Evolutionary conservation across 306 rosid genomes (phyloP), one percentile per base, ranked within the genome.

Genomic region (Abrus pulchellus): DNA sequence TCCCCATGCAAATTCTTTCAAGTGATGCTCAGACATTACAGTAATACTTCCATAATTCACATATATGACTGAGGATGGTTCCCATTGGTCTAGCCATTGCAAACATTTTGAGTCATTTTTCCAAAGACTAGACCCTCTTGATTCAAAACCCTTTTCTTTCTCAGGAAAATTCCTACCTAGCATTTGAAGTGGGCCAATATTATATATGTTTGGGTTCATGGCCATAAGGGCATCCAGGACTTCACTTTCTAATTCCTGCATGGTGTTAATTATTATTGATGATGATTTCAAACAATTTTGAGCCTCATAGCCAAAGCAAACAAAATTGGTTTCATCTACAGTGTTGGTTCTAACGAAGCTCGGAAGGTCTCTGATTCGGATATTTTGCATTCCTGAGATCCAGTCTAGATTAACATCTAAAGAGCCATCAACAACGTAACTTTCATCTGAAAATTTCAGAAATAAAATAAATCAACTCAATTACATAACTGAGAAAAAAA

Each of bases 1-100:
- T 20, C 80, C 80, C 71, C 72, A 62, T 2, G 80, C 80, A 76
- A 62, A 76, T 27, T 76, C 80, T 9, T 33, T 62, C 13, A 76
- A 33, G 6, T 76, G 80, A 2, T 62, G 7, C 3, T 50, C 1
- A 5, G 43, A 9, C 73, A 76, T 63, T 1, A 76, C 72, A 75
- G 59, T 45, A 7, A 60, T 61, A 32, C 70, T 75, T 30, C 79
- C 79, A 47, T 75, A 75, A 5, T 63, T 76, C 5, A 64, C 40
- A 27, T 76, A 76, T 10, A 76, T 0, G 5, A 76, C 80, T 3
- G 64, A 63, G 1, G 3, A 0, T 34, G 32, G n/a, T 63, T 63
- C 30, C 73, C 64, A 76, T 64, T 40, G 3, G 9, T 76, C 49
- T 8, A 76, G 45, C 80, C 73, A 76, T 6, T 34, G 1, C 10